phyloP scores from a whole-genome alignment of 1,284 basidiomycete species.

The Termitomyces sp. region DNA sequence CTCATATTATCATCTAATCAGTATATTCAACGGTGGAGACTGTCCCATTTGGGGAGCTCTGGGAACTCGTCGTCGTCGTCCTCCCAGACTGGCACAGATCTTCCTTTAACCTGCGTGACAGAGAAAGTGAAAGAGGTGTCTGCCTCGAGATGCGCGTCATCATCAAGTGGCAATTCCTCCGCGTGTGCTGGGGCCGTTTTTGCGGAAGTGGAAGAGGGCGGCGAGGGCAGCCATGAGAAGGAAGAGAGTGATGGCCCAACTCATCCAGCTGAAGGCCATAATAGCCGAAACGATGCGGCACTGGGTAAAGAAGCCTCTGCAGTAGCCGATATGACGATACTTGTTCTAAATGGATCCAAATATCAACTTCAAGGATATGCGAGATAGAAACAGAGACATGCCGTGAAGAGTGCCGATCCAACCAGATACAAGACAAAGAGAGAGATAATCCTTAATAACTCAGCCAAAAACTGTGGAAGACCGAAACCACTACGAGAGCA shows the following conservation, averaged over 20 bases:
- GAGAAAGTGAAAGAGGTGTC: conserved; percentile 63
- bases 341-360: conserved; percentile 19
- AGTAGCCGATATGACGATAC: conserved; percentile 25
- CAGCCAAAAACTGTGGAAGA: conserved; percentile 20
- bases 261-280: conserved; percentile 32
- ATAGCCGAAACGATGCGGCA: conserved; percentile 33
- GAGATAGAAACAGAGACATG: conserved; percentile 15
- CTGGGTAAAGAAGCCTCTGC: conserved; percentile 21
- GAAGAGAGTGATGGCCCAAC: conserved; percentile 23
- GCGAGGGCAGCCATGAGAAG: conserved; percentile 21
- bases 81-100: conserved; percentile 74
- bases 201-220: conserved; percentile 19
- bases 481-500: conserved; percentile 19
- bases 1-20: no score
- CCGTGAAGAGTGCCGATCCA: conserved; percentile 32
- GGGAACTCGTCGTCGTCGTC: conserved; percentile 55
- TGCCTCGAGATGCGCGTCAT: conserved; percentile 35
- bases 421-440: conserved; percentile 36
- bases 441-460: conserved; percentile 24
- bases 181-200: conserved; percentile 9
- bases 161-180: conserved; percentile 37
- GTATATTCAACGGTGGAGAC: no score
- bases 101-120: conserved; percentile 62
- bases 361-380: not conserved
- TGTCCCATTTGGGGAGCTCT: no score